phyloP scores from a whole-genome alignment of 2,329 filamentous ascomycete genomes.

The Alternaria arborescens region DNA sequence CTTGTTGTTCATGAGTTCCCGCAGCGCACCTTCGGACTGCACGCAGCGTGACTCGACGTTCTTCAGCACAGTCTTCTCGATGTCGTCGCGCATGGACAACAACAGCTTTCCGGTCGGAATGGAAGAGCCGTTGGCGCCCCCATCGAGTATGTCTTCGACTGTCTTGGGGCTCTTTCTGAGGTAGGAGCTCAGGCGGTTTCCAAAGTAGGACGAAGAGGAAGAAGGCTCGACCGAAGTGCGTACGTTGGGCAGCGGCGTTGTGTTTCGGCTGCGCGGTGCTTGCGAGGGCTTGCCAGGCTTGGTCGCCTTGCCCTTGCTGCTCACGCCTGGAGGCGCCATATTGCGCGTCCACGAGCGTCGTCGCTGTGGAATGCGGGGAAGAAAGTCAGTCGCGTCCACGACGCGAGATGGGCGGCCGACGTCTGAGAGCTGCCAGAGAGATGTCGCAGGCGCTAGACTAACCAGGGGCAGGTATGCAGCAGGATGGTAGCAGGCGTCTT shows the following conservation, averaged over 20 bases:
- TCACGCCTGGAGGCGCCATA: slow-evolving; percentile 47
- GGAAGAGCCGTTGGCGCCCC: slow-evolving; percentile 61
- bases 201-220: slow-evolving; percentile 65
- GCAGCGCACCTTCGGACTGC: slow-evolving; percentile 77
- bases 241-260: slow-evolving; percentile 71
- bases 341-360: slow-evolving; percentile 11
- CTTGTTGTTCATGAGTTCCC: slow-evolving; percentile 70
- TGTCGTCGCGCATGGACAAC: slow-evolving; percentile 69
- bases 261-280: slow-evolving; percentile 72
- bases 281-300: slow-evolving; percentile 50
- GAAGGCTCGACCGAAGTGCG: slow-evolving; percentile 56
- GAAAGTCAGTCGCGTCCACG: slow-evolving; percentile 18
- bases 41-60: slow-evolving; percentile 63
- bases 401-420: not conserved
- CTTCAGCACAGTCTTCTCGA: slow-evolving; percentile 64
- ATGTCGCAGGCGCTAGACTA: not conserved
- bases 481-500: not conserved
- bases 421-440: not conserved
- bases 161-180: slow-evolving; percentile 65
- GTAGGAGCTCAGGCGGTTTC: slow-evolving; percentile 65
- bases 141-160: slow-evolving; percentile 75
- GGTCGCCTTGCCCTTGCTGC: slow-evolving; percentile 61
- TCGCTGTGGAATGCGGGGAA: slow-evolving; percentile 12
- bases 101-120: slow-evolving; percentile 69
- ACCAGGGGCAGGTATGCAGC: not conserved